These are phyloP conservation scores for Alternaria gansuensis DNA, from an alignment of 2,329 filamentous ascomycete genomes.

Conservation along the genomic window DNA sequence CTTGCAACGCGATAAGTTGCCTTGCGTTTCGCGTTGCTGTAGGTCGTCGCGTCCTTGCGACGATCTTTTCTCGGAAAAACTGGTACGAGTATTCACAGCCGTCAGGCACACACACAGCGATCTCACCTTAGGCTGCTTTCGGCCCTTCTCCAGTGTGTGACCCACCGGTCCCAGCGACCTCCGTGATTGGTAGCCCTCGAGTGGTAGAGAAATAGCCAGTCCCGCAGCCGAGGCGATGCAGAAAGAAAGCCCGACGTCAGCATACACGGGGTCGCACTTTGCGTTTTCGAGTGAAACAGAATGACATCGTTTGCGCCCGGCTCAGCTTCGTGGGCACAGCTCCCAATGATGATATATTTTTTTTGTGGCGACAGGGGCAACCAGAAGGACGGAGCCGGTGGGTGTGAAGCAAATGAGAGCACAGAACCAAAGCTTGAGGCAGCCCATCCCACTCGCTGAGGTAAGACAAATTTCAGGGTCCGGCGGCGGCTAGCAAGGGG, in stretches of 20 bases:
- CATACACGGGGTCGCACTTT: conserved; percentile 2
- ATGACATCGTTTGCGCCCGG: conserved; percentile 14
- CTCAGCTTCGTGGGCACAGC: conserved; percentile 14
- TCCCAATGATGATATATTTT: neutral
- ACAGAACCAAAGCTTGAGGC: conserved; percentile 18
- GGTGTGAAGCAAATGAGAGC: conserved; percentile 19
- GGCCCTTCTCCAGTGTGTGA: conserved; percentile 24
- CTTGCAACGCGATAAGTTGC: conserved; percentile 17
- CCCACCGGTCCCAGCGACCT: conserved; percentile 11
- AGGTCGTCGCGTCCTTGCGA: conserved; percentile 36
- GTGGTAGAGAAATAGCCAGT: conserved; percentile 15
- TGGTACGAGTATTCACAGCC: conserved; percentile 13
- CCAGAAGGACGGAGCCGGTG: conserved; percentile 7
- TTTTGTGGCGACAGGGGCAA: conserved; percentile 13
- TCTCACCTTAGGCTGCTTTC: conserved; percentile 24
- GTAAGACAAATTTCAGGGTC: conserved; percentile 30
- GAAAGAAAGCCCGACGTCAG: conserved; percentile 22
- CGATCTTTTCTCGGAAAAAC: conserved; percentile 24
- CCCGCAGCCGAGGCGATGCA: conserved; percentile 17
- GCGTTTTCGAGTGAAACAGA: conserved; percentile 20
- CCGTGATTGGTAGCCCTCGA: conserved; percentile 21
- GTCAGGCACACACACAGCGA: conserved; percentile 29
- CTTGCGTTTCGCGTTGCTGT: conserved; percentile 38
- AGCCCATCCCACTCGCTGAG: conserved; percentile 29
- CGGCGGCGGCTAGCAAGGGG: conserved; percentile 22